A percentile compares a stretch with the other conserved stretches of the same genome.
Conservation (phyloP, 2,329 filamentous ascomycete species). For the Colletotrichum siamense region DNA sequence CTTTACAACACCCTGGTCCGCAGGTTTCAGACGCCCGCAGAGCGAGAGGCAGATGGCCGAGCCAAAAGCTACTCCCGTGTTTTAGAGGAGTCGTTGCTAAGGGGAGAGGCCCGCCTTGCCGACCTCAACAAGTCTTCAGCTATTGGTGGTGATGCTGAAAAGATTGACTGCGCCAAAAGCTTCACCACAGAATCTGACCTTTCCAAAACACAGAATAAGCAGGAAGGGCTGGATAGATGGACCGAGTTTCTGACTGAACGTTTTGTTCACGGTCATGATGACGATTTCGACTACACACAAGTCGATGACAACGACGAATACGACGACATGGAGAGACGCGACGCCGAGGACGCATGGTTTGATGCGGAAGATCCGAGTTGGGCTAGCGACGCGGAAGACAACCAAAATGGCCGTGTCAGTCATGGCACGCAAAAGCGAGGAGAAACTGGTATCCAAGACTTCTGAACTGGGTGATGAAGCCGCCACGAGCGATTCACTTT, state of each 20-base stretch:
- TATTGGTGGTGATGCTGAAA: neutral
- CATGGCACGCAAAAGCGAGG: conserved; percentile 38
- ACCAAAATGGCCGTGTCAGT: neutral
- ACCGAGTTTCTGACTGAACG: conserved; percentile 72
- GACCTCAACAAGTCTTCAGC: conserved; percentile 32
- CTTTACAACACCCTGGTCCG: conserved; percentile 84
- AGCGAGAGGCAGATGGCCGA: conserved; percentile 76
- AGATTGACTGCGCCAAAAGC: neutral
- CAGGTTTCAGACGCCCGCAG: conserved; percentile 74
- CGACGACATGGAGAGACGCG: conserved; percentile 66
- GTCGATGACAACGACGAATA: conserved; percentile 78
- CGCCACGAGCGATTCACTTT: neutral
- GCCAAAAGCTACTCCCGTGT: conserved; percentile 80
- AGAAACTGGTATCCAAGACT: conserved; percentile 77
- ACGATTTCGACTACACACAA: conserved; percentile 76
- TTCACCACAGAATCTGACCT: conserved; percentile 6
- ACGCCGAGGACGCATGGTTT: conserved; percentile 78
- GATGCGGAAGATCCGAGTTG: conserved; percentile 78
- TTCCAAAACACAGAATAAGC: conserved; percentile 59
- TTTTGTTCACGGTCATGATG: conserved; percentile 77
- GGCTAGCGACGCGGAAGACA: conserved; percentile 51
- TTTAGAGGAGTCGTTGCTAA: conserved; percentile 77
- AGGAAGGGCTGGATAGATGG: conserved; percentile 75
- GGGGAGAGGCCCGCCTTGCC: conserved; percentile 79
- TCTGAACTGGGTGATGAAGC: conserved; percentile 45